Percentiles rank a stretch among this genome's conserved stretches.
phyloP scores from a whole-genome alignment of 2,329 filamentous ascomycete species.

The Raffaelea deltoideospora region DNA sequence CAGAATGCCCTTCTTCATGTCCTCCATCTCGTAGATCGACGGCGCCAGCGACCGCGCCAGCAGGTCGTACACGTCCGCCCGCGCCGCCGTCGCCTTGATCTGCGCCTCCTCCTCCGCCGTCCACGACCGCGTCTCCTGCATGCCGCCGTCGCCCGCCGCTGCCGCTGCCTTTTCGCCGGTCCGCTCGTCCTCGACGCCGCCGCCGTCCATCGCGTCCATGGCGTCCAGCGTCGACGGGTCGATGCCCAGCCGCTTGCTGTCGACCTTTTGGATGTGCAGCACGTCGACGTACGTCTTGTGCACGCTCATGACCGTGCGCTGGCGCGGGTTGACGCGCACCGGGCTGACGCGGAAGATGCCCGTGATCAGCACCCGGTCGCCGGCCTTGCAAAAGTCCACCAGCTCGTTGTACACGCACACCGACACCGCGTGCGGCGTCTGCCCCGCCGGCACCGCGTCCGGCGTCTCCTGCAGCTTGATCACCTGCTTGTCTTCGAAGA shows the following conservation, averaged over 20 bases:
- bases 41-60: conserved; percentile 82
- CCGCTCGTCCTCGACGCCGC: conserved; percentile 54
- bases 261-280: conserved; percentile 88
- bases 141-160: conserved; percentile 49
- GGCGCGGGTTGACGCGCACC: conserved; percentile 84
- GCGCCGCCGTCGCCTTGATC: conserved; percentile 65
- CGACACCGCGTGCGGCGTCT: conserved; percentile 94
- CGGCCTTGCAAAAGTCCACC: conserved; percentile 94
- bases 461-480: conserved; percentile 98
- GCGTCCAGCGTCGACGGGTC: conserved; percentile 79
- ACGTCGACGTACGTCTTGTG: conserved; percentile 98
- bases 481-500: conserved; percentile 93
- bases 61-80: conserved; percentile 84
- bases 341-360: conserved; percentile 94
- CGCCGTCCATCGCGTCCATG: conserved; percentile 53
- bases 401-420: conserved; percentile 94
- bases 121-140: conserved; percentile 74
- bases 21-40: conserved; percentile 94
- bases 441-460: conserved; percentile 83
- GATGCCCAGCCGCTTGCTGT: conserved; percentile 85
- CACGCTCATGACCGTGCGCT: conserved; percentile 82
- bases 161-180: conserved; percentile 33
- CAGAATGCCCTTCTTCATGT: conserved; percentile 96
- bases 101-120: conserved; percentile 75
- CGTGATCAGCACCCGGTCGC: conserved; percentile 88